Evolutionary conservation across 495 filamentous ascomycete species (phyloP).

Genomic region (Usnea hakonensis): DNA sequence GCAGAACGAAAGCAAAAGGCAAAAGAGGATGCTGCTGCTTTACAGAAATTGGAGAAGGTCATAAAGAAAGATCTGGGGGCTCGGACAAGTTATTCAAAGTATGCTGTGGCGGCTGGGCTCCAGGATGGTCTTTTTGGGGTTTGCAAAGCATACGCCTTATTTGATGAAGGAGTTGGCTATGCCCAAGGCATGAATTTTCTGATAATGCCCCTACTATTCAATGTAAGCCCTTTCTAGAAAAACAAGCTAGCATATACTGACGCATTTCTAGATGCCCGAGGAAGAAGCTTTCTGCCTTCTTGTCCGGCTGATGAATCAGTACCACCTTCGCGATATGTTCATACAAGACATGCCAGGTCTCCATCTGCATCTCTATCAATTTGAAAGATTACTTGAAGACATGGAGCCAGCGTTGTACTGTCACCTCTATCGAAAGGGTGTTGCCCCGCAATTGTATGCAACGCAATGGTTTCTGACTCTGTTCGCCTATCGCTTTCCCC

Average conservation of each 20-base stretch:
- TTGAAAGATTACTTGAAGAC: conserved; percentile 91
- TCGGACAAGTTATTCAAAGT: conserved; percentile 93
- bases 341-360: conserved; percentile 94
- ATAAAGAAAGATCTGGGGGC: conserved; percentile 88
- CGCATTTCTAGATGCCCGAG: conserved; percentile 70
- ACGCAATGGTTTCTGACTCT: conserved; percentile 99
- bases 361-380: conserved; percentile 88
- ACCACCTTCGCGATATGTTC: conserved; percentile 87
- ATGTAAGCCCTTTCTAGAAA: conserved; percentile 46
- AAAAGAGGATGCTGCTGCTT: conserved; percentile 61
- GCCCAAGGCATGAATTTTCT: conserved; percentile 99
- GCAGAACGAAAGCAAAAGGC: conserved; percentile 64
- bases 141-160: conserved; percentile 96
- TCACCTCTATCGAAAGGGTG: conserved; percentile 80
- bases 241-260: neutral
- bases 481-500: conserved; percentile 96
- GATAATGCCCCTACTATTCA: conserved; percentile 94
- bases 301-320: conserved; percentile 93
- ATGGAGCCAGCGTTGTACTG: conserved; percentile 90
- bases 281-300: conserved; percentile 93
- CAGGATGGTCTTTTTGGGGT: conserved; percentile 92
- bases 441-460: conserved; percentile 87
- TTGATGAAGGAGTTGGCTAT: conserved; percentile 90
- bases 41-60: conserved; percentile 79
- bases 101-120: conserved; percentile 74